Percentiles rank a stretch among this genome's conserved stretches.
These are phyloP conservation scores for Aspergillus brasiliensis DNA, from an alignment of 2,329 filamentous ascomycete species.

Conservation along the genomic window DNA sequence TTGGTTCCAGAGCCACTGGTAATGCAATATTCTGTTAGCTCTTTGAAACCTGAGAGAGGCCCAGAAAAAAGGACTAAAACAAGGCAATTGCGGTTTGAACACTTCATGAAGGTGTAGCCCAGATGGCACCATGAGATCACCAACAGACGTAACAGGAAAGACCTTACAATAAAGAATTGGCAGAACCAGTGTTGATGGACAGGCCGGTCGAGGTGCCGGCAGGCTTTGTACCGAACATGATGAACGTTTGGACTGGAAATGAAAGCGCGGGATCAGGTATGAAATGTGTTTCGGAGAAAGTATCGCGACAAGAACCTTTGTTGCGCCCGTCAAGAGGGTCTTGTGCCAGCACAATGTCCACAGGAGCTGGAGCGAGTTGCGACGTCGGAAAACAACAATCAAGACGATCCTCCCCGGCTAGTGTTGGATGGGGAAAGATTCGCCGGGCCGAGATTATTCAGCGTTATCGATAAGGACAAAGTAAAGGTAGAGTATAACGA, in stretches of 20 bases:
- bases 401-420: conserved; percentile 2
- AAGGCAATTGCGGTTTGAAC: neutral
- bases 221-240: conserved; percentile 42
- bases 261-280: neutral
- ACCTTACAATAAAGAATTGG: conserved; percentile 53
- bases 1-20: conserved; percentile 31
- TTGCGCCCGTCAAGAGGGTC: neutral
- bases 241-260: neutral
- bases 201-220: conserved; percentile 40
- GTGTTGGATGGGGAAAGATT: conserved; percentile 21
- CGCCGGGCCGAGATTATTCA: conserved; percentile 16
- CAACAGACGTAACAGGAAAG: neutral
- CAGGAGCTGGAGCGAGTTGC: conserved; percentile 1
- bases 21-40: conserved; percentile 8
- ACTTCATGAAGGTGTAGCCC: neutral
- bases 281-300: neutral
- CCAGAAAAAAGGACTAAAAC: neutral
- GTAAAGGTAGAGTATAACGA: neutral
- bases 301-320: neutral
- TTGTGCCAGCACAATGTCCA: conserved; percentile 4
- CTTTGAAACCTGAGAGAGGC: neutral
- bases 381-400: conserved; percentile 4
- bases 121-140: neutral
- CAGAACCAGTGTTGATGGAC: conserved; percentile 56
- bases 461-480: neutral